phyloP scores from a whole-genome alignment of 208 protist genomes.

The Tetramitus jugosus region DNA sequence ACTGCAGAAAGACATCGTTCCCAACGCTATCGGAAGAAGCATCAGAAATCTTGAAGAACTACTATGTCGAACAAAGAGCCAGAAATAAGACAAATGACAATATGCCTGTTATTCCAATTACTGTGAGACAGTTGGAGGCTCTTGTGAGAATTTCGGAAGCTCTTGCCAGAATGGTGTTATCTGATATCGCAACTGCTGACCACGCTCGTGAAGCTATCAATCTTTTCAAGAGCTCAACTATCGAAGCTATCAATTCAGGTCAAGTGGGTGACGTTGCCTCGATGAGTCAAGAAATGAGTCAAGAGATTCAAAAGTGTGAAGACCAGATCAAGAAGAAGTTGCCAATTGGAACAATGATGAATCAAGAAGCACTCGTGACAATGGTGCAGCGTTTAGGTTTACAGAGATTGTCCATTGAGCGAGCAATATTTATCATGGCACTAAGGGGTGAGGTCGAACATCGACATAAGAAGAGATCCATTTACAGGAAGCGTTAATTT shows the following conservation, averaged over 20 bases:
- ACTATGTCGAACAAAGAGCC: constrained; percentile 87
- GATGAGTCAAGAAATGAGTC: neutral
- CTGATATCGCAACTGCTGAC: constrained; percentile 40
- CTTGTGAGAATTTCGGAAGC: constrained; percentile 93
- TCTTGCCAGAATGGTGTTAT: constrained; percentile 87
- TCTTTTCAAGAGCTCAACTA: constrained; percentile 84
- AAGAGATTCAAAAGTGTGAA: constrained; percentile 24
- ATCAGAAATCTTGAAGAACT: constrained; percentile 76
- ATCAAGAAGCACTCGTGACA: neutral
- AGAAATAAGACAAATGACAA: constrained; percentile 54
- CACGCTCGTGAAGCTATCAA: constrained; percentile 89
- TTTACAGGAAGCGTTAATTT: constrained; percentile 10
- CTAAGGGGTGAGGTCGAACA: constrained; percentile 7
- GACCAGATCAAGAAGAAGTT: constrained; percentile 14
- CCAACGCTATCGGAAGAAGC: constrained; percentile 50
- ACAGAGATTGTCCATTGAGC: constrained; percentile 14
- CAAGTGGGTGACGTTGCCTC: neutral
- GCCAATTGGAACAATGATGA: neutral
- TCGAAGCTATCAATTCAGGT: constrained; percentile 57
- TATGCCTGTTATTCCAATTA: constrained; percentile 67
- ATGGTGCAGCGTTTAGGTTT: neutral
- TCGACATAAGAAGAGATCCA: neutral
- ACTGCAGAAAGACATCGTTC: neutral
- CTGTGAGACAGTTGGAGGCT: constrained; percentile 84
- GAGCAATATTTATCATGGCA: constrained; percentile 24